A percentile compares a stretch with the other conserved stretches of the same genome.
phyloP scores from a whole-genome alignment of 1,284 basidiomycete genomes.

The Pseudozyma sp. region DNA sequence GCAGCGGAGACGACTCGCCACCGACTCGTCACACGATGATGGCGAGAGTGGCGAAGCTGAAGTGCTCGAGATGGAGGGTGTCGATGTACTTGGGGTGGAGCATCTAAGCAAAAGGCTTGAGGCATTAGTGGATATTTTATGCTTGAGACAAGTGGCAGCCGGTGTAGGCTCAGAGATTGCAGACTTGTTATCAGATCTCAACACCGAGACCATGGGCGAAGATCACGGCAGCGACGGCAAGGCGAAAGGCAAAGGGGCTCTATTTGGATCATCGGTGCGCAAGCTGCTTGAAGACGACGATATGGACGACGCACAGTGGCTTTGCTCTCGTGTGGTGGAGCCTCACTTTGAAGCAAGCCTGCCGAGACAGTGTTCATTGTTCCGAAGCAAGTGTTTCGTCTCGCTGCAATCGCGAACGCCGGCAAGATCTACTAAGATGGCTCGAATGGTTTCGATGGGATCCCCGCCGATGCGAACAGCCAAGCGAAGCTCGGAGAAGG shows the following conservation, averaged over 20 bases:
- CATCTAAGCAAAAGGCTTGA: conserved; percentile 44
- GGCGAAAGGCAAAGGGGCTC: background rate
- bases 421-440: conserved; percentile 19
- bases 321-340: conserved; percentile 60
- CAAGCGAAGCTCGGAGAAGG: conserved; percentile 17
- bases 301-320: conserved; percentile 65
- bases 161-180: conserved; percentile 32
- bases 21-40: conserved; percentile 26
- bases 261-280: conserved; percentile 45
- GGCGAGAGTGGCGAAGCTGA: conserved; percentile 21
- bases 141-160: conserved; percentile 41
- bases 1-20: conserved; percentile 17
- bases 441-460: conserved; percentile 10
- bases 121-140: conserved; percentile 47
- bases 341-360: conserved; percentile 46
- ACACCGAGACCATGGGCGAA: conserved; percentile 1
- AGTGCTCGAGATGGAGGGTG: conserved; percentile 28
- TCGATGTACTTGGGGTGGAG: conserved; percentile 34
- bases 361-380: conserved; percentile 54
- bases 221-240: background rate
- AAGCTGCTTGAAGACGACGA: conserved; percentile 51
- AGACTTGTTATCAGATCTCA: conserved; percentile 23
- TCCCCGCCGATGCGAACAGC: conserved; percentile 21
- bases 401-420: conserved; percentile 47
- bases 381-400: conserved; percentile 62